Evolutionary conservation across 2,329 filamentous ascomycete species (phyloP).

Genomic region (Emergomyces pasteurianus): DNA sequence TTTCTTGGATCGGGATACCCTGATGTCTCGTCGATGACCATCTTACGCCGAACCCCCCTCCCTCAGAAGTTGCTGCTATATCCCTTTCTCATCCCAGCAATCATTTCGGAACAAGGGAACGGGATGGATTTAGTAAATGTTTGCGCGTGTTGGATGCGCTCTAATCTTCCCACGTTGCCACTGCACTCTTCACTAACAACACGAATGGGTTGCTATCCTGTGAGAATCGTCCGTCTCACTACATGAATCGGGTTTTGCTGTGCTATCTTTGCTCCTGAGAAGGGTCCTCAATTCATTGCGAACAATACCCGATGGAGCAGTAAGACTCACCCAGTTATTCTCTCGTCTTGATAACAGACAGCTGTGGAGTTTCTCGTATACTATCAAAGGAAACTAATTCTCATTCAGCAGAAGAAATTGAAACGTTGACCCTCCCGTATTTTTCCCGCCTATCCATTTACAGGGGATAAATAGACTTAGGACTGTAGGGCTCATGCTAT

Average conservation of each 20-base stretch:
- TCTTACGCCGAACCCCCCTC: background rate
- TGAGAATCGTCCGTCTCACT: background rate
- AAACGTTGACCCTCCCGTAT: background rate
- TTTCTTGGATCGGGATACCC: background rate
- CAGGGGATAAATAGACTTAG: no score
- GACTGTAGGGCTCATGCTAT: no score
- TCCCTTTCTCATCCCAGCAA: background rate
- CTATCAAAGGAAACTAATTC: background rate
- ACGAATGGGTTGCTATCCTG: background rate
- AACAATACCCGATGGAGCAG: background rate
- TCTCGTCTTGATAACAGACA: background rate
- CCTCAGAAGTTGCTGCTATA: background rate
- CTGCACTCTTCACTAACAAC: background rate
- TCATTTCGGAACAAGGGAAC: background rate
- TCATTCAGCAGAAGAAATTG: background rate
- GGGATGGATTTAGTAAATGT: background rate
- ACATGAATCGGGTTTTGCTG: background rate
- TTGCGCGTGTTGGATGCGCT: background rate
- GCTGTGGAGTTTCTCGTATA: background rate
- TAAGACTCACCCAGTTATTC: background rate
- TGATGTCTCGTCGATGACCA: background rate
- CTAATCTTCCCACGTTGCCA: background rate
- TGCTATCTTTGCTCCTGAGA: background rate
- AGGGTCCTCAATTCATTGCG: background rate
- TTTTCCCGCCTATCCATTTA: no score